Conservation (phyloP, 495 filamentous ascomycete species). For the Massariosphaeria phaeospora region DNA sequence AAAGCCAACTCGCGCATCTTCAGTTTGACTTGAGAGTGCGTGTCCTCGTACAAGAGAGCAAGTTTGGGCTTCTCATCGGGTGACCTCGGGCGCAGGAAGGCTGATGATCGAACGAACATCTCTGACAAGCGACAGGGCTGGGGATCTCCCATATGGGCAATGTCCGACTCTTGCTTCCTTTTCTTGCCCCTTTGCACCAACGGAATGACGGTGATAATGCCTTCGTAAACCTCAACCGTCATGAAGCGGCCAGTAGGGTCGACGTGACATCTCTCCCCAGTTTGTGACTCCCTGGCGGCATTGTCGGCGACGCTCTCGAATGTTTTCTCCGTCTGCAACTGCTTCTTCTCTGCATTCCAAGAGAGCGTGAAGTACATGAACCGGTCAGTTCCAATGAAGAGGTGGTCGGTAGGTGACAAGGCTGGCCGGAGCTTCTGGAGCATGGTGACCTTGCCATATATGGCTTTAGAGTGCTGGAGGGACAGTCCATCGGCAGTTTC, state of each 20-base stretch:
- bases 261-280: slow-evolving; percentile 68
- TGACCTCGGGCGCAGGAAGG: slow-evolving; percentile 59
- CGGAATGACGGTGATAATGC: slow-evolving; percentile 70
- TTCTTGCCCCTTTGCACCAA: slow-evolving; percentile 60
- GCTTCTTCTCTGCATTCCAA: slow-evolving; percentile 64
- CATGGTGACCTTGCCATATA: slow-evolving; percentile 83
- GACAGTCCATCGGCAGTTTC: slow-evolving; percentile 56
- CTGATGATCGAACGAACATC: slow-evolving; percentile 74
- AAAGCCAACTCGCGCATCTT: slow-evolving; percentile 56
- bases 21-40: slow-evolving; percentile 56
- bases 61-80: slow-evolving; percentile 61
- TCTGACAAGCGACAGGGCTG: slow-evolving; percentile 74
- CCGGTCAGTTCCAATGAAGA: slow-evolving; percentile 88
- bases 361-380: slow-evolving; percentile 82
- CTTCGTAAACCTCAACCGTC: slow-evolving; percentile 83
- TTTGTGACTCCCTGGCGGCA: slow-evolving; percentile 71
- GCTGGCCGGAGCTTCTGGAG: slow-evolving; percentile 74
- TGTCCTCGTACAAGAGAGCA: slow-evolving; percentile 78
- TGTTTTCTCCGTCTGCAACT: slow-evolving; percentile 62
- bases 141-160: slow-evolving; percentile 61
- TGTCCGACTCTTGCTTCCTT: slow-evolving; percentile 45
- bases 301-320: slow-evolving; percentile 73
- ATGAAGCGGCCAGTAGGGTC: slow-evolving; percentile 80
- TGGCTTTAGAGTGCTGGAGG: slow-evolving; percentile 56
- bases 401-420: slow-evolving; percentile 69